Evolutionary conservation across 1,139 yeast genomes (phyloP).

Genomic region (Cylindricascospora bacillispora): DNA sequence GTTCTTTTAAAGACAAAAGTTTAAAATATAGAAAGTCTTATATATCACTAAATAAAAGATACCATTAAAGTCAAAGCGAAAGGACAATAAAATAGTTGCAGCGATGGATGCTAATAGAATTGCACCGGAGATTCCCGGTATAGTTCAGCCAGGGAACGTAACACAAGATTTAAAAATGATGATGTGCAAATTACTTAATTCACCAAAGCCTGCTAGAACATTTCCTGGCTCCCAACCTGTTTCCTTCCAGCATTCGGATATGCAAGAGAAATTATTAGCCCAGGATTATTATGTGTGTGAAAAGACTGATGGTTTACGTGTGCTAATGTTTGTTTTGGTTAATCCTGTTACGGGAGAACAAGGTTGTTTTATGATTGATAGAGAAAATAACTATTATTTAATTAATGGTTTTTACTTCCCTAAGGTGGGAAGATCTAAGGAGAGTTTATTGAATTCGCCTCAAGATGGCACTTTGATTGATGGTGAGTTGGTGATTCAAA

Average conservation of each 20-base stretch:
- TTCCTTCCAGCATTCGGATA: slow-evolving; percentile 68
- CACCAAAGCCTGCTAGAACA: slow-evolving; percentile 24
- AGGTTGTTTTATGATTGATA: slow-evolving; percentile 64
- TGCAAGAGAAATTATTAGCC: slow-evolving; percentile 44
- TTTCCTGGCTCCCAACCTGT: slow-evolving; percentile 96
- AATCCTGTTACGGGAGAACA: slow-evolving; percentile 63
- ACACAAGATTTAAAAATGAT: slow-evolving; percentile 54
- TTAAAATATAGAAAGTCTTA: too few relatives aligned
- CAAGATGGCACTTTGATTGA: slow-evolving; percentile 86
- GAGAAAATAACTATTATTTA: slow-evolving; percentile 77
- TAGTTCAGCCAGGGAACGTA: slow-evolving; percentile 56
- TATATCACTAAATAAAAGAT: too few relatives aligned
- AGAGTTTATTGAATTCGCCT: slow-evolving; percentile 31
- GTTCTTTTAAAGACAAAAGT: too few relatives aligned
- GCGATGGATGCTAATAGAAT: slow-evolving; percentile 43
- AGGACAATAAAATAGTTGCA: too few relatives aligned
- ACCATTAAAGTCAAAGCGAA: too few relatives aligned
- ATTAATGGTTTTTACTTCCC: slow-evolving; percentile 85
- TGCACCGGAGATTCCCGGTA: slow-evolving; percentile 80
- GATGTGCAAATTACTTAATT: slow-evolving; percentile 55
- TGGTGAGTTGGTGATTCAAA: slow-evolving; percentile 70
- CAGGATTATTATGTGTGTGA: slow-evolving; percentile 87
- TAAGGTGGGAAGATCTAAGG: slow-evolving; percentile 35
- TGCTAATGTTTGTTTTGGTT: slow-evolving; percentile 52
- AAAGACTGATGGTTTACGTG: slow-evolving; percentile 86